phyloP scores from a whole-genome alignment of 805 yeast species.

The Starmerella potacharoeniae region DNA sequence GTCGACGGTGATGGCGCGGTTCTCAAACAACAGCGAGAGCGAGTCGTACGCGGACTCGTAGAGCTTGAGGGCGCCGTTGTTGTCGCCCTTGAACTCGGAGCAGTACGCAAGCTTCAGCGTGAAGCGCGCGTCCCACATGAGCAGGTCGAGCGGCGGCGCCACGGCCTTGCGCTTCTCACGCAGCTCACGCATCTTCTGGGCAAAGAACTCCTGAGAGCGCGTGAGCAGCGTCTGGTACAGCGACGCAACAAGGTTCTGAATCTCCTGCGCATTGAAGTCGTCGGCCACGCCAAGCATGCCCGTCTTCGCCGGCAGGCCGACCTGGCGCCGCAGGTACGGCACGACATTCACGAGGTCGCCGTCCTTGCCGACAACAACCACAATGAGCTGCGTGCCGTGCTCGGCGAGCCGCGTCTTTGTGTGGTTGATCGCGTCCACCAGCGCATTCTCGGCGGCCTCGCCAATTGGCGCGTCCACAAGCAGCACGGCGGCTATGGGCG shows the following conservation, averaged over 20 bases:
- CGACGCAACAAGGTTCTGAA: constrained; percentile 31
- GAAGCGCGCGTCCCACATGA: constrained; percentile 42
- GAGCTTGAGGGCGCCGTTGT: constrained; percentile 40
- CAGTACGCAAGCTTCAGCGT: constrained; percentile 41
- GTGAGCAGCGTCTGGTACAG: constrained; percentile 34
- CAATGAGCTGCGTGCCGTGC: constrained; percentile 30
- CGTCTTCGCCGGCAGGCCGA: constrained; percentile 36
- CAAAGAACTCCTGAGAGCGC: constrained; percentile 36
- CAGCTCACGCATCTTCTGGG: constrained; percentile 14
- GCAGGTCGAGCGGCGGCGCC: constrained; percentile 19
- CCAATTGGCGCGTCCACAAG: constrained; percentile 32
- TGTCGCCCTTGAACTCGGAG: constrained; percentile 38
- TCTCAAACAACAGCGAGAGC: constrained; percentile 33
- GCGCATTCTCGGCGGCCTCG: constrained; percentile 27
- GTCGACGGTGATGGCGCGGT: constrained; percentile 9
- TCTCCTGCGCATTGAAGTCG: constrained; percentile 32
- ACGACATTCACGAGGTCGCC: constrained; percentile 26
- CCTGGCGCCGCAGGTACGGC: constrained; percentile 31
- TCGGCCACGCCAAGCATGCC: constrained; percentile 37
- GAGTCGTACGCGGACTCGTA: constrained; percentile 46
- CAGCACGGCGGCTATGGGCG: constrained; percentile 40
- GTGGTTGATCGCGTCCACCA: constrained; percentile 13
- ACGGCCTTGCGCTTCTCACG: constrained; percentile 20
- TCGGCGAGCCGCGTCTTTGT: constrained; percentile 27
- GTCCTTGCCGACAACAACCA: constrained; percentile 29